These are phyloP conservation scores for Picea abies DNA, from an alignment of 83 land plant species.

Conservation along the genomic window DNA sequence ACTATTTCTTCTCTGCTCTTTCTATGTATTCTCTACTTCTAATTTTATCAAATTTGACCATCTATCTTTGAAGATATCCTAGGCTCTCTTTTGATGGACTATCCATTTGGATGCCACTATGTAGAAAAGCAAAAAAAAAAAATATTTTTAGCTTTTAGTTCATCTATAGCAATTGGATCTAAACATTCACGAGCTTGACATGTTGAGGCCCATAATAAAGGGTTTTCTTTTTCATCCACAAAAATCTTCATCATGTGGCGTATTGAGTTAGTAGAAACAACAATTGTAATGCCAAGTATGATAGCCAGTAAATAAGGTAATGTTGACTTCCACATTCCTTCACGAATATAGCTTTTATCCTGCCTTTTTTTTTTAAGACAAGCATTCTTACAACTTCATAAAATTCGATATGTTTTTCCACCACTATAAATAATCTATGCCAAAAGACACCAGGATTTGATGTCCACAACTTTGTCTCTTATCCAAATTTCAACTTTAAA, in stretches of 20 bases:
- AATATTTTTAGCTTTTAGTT: constrained; percentile 80
- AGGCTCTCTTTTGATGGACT: not conserved
- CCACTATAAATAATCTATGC: too few species aligned
- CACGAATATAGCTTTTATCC: too few species aligned
- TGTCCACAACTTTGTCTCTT: too few species aligned
- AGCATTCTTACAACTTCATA: too few species aligned
- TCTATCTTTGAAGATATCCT: not conserved
- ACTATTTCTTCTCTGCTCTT: too few species aligned
- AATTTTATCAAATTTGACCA: not conserved
- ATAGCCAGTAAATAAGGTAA: constrained; percentile 53
- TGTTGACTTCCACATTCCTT: too few species aligned
- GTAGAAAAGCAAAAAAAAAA: constrained; percentile 59
- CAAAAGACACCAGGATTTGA: too few species aligned
- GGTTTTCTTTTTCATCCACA: constrained; percentile 86
- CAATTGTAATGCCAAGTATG: constrained; percentile 96
- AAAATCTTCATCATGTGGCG: constrained; percentile 99
- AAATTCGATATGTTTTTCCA: too few species aligned
- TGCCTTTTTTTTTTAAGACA: too few species aligned
- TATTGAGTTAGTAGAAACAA: constrained; percentile 95
- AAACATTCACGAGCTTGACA: constrained; percentile 96
- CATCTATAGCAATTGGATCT: constrained; percentile 89
- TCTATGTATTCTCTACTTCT: too few species aligned
- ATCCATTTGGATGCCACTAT: constrained; percentile 14
- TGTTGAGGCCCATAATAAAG: constrained; percentile 95
- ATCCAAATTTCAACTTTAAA: too few species aligned